Conservation (phyloP, 2,329 filamentous ascomycete species). For the Colletotrichum costaricense region DNA sequence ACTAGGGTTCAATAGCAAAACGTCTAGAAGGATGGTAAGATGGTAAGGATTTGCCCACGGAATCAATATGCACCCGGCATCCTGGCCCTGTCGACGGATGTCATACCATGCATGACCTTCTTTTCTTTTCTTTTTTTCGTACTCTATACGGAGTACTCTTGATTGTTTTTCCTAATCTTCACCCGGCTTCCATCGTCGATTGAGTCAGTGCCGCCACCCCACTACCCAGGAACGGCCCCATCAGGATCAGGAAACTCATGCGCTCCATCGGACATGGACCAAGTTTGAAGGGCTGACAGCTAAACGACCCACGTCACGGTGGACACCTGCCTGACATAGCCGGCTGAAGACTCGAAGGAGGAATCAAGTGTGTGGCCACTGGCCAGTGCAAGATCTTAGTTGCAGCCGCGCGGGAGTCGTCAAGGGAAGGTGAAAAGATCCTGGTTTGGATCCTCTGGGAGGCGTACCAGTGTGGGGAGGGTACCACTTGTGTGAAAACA, state of each 20-base stretch:
- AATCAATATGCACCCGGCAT: constrained; percentile 6
- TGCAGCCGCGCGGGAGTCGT: constrained; percentile 28
- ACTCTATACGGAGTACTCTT: not conserved
- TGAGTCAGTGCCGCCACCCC: constrained; percentile 24
- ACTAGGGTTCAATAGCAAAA: not conserved
- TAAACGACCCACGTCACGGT: constrained; percentile 1
- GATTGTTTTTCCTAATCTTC: not conserved
- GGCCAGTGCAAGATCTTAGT: constrained; percentile 16
- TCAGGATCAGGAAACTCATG: constrained; percentile 20
- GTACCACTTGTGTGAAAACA: not conserved
- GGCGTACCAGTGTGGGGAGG: constrained; percentile 12
- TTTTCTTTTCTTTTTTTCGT: not conserved
- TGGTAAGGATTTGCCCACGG: not conserved
- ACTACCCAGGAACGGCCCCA: not conserved
- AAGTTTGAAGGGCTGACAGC: not conserved
- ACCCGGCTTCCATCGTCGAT: constrained; percentile 14
- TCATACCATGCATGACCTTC: not conserved
- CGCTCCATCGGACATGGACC: constrained; percentile 5
- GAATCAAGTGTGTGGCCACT: not conserved
- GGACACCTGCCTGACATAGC: not conserved
- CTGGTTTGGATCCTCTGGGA: not conserved
- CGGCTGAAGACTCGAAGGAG: not conserved
- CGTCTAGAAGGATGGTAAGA: not conserved
- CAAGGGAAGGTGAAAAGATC: constrained; percentile 18
- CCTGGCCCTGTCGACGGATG: not conserved